Percentiles rank a stretch among this genome's conserved stretches.
Conservation (phyloP, 129 eudicot genomes). For the Arctium lappa region DNA sequence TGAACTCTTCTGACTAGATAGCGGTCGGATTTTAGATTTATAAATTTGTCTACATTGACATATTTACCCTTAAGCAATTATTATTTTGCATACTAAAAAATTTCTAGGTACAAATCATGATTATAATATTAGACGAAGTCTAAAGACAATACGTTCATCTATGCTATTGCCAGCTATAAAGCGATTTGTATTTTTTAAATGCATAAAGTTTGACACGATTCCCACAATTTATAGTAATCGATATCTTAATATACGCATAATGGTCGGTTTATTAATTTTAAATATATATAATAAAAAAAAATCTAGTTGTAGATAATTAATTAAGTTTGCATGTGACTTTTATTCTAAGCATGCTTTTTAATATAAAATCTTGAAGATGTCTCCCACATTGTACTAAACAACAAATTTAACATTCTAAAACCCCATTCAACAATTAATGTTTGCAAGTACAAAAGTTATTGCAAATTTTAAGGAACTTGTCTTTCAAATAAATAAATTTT, state of each 20-base stretch:
- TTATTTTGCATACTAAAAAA: not conserved
- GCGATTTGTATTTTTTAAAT: not conserved
- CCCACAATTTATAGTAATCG: slow-evolving; percentile 20
- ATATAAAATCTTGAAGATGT: slow-evolving; percentile 43
- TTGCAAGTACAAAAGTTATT: slow-evolving; percentile 40
- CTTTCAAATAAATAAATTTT: slow-evolving; percentile 17
- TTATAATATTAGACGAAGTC: not conserved
- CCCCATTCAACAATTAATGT: slow-evolving; percentile 23
- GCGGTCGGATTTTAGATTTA: not conserved
- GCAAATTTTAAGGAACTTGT: slow-evolving; percentile 40
- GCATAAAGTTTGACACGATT: slow-evolving; percentile 18
- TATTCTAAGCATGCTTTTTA: slow-evolving; percentile 42
- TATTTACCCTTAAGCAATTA: not conserved
- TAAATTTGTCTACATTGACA: too few species aligned
- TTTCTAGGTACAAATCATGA: not conserved
- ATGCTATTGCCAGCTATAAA: slow-evolving; percentile 10
- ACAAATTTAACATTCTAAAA: slow-evolving; percentile 53
- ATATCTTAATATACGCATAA: slow-evolving; percentile 23
- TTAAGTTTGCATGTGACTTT: slow-evolving; percentile 32
- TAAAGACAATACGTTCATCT: not conserved
- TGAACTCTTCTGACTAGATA: too few species aligned
- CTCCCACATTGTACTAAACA: slow-evolving; percentile 42
- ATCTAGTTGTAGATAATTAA: slow-evolving; percentile 10
- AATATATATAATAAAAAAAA: not conserved
- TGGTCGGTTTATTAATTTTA: not conserved